Conservation (phyloP, 2,329 filamentous ascomycete species). For the Sordariomycetes sp. region DNA sequence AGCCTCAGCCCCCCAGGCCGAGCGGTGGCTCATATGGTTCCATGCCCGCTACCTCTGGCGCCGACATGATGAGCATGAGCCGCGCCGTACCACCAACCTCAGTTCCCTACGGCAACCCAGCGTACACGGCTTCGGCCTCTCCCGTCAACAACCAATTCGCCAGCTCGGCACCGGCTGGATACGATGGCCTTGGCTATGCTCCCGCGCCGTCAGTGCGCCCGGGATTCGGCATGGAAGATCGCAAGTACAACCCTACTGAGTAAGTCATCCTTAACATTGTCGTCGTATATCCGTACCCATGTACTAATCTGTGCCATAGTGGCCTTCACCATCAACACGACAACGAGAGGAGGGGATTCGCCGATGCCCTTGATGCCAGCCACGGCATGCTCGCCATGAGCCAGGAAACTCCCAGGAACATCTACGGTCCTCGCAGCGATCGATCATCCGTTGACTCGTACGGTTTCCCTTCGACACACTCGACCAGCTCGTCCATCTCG, state of each 20-base stretch:
- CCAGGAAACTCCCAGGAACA: conserved; percentile 86
- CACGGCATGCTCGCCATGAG: conserved; percentile 93
- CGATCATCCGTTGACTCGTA: conserved; percentile 78
- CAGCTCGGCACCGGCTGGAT: conserved; percentile 54
- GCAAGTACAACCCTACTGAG: conserved; percentile 77
- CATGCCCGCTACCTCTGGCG: conserved; percentile 64
- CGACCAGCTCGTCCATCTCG: conserved; percentile 83
- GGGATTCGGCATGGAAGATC: conserved; percentile 44
- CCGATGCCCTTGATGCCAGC: conserved; percentile 84
- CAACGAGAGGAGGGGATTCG: conserved; percentile 62
- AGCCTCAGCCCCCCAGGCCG: conserved; percentile 41
- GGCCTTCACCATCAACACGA: conserved; percentile 4
- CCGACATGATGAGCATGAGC: conserved; percentile 64
- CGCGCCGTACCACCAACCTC: conserved; percentile 47
- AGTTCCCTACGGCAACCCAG: conserved; percentile 61
- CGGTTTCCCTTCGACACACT: conserved; percentile 79
- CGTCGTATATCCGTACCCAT: conserved; percentile 20
- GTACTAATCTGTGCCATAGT: conserved; percentile 35
- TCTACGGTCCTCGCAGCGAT: conserved; percentile 64
- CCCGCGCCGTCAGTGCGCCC: conserved; percentile 54
- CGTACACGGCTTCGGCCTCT: conserved; percentile 59
- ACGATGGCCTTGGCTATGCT: conserved; percentile 70
- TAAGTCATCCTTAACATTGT: conserved; percentile 26
- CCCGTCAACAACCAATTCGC: conserved; percentile 58
- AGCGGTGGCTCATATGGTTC: conserved; percentile 60